Conservation (phyloP, 768 basidiomycete genomes). For the Pholiota molesta region DNA sequence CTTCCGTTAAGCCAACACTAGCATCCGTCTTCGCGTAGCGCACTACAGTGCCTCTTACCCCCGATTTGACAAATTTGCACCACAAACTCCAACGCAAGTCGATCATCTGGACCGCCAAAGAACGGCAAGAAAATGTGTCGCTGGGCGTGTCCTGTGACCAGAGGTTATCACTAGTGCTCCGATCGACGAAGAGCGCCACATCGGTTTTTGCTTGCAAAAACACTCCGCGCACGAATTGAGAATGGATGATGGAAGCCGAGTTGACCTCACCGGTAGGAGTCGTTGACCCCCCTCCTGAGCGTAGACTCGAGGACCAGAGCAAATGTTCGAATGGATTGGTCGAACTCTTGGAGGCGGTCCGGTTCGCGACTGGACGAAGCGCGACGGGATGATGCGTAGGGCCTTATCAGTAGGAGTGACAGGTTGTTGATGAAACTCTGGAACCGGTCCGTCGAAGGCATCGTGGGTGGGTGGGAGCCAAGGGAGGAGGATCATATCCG, state of each 20-base stretch:
- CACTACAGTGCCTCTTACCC: conserved; percentile 74
- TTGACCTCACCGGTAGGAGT: conserved; percentile 19
- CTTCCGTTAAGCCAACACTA: neutral
- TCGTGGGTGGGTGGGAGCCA: conserved; percentile 60
- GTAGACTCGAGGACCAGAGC: conserved; percentile 42
- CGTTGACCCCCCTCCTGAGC: conserved; percentile 12
- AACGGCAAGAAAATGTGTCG: conserved; percentile 87
- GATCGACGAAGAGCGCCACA: conserved; percentile 85
- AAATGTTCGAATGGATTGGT: conserved; percentile 74
- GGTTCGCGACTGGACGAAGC: conserved; percentile 15
- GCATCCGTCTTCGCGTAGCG: conserved; percentile 57
- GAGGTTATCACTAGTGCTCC: conserved; percentile 37
- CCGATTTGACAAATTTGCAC: conserved; percentile 77
- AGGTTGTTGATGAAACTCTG: conserved; percentile 11
- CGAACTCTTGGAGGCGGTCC: conserved; percentile 17
- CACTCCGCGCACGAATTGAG: conserved; percentile 82
- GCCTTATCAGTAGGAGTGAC: conserved; percentile 10
- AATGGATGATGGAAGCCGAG: conserved; percentile 61
- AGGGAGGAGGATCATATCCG: conserved; percentile 81
- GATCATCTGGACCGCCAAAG: conserved; percentile 93
- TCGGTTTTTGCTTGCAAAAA: conserved; percentile 74
- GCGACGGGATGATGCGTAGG: conserved; percentile 12
- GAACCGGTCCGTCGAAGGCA: conserved; percentile 17
- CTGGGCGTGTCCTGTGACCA: conserved; percentile 24
- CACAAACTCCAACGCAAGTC: conserved; percentile 83